These are phyloP conservation scores for Xerocomellus dryophilus DNA, from an alignment of 768 basidiomycete species.

Conservation along the genomic window DNA sequence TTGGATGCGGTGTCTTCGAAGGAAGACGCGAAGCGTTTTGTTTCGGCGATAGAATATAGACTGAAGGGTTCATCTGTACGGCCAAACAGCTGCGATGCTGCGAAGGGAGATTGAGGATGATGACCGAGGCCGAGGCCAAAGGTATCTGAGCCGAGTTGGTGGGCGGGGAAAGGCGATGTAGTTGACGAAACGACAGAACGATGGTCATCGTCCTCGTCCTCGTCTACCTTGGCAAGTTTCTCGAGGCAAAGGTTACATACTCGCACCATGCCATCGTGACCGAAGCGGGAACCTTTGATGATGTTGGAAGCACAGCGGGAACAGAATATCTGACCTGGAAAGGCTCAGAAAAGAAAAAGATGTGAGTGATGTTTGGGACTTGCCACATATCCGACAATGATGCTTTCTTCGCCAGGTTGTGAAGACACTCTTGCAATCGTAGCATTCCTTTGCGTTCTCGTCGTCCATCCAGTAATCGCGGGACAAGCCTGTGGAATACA, in stretches of 20 bases:
- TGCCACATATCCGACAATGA: conserved; percentile 96
- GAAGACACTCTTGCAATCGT: conserved; percentile 93
- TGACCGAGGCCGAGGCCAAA: conserved; percentile 37
- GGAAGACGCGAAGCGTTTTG: conserved; percentile 51
- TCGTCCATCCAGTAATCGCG: conserved; percentile 99
- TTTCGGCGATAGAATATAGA: conserved; percentile 80
- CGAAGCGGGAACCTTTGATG: conserved; percentile 90
- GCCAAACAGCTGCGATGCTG: conserved; percentile 81
- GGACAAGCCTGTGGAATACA: conserved; percentile 58
- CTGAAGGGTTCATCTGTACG: conserved; percentile 76
- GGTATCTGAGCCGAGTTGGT: conserved; percentile 61
- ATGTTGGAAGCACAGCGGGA: conserved; percentile 95
- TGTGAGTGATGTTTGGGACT: conserved; percentile 18
- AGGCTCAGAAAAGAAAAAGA: neutral
- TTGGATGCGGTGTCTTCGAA: conserved; percentile 53
- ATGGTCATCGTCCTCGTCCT: conserved; percentile 87
- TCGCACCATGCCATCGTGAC: conserved; percentile 91
- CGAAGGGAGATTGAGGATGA: conserved; percentile 83
- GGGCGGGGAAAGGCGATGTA: conserved; percentile 69
- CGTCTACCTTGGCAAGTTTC: conserved; percentile 82
- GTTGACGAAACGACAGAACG: conserved; percentile 75
- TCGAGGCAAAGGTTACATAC: conserved; percentile 96
- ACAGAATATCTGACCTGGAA: conserved; percentile 91
- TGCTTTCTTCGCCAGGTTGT: conserved; percentile 94
- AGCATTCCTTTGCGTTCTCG: conserved; percentile 92